Conservation (phyloP, 2,329 filamentous ascomycete genomes). For the Pyrenochaeta sp. region DNA sequence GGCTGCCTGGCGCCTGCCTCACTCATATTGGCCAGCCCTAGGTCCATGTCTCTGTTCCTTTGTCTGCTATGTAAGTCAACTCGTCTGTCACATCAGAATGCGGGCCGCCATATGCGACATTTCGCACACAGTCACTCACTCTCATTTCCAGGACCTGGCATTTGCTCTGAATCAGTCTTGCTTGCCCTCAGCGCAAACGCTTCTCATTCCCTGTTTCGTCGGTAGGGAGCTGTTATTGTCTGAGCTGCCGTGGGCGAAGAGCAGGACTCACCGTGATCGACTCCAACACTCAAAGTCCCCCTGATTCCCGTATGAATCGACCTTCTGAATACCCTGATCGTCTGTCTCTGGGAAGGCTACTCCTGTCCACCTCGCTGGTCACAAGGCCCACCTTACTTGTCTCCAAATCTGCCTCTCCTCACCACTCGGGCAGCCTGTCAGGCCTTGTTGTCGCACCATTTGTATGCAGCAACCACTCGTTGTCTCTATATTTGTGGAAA, state of each 20-base stretch:
- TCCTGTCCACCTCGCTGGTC: conserved; percentile 37
- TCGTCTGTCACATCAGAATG: conserved; percentile 41
- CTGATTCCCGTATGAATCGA: conserved; percentile 50
- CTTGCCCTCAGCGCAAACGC: conserved; percentile 33
- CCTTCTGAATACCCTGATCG: conserved; percentile 41
- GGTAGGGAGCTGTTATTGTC: conserved; percentile 37
- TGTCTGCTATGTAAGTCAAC: conserved; percentile 48
- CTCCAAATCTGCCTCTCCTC: conserved; percentile 29
- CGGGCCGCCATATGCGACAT: conserved; percentile 43
- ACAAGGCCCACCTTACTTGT: conserved; percentile 38
- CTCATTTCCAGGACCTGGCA: conserved; percentile 45
- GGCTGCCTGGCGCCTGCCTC: conserved; percentile 38
- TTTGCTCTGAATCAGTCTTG: conserved; percentile 47
- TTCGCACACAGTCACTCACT: conserved; percentile 42
- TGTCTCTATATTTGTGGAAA: conserved; percentile 28
- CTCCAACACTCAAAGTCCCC: conserved; percentile 46
- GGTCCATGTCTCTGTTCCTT: conserved; percentile 45
- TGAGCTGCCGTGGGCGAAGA: conserved; percentile 36
- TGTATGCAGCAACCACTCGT: conserved; percentile 27
- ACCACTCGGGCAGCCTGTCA: conserved; percentile 24
- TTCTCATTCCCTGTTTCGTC: conserved; percentile 43
- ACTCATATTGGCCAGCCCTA: conserved; percentile 33
- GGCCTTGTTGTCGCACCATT: conserved; percentile 34
- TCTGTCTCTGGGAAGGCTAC: conserved; percentile 44
- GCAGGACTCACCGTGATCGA: conserved; percentile 37